Percentiles rank a stretch among this genome's conserved stretches.
Conservation (phyloP, 2,329 filamentous ascomycete species). For the Phialophora tarda region DNA sequence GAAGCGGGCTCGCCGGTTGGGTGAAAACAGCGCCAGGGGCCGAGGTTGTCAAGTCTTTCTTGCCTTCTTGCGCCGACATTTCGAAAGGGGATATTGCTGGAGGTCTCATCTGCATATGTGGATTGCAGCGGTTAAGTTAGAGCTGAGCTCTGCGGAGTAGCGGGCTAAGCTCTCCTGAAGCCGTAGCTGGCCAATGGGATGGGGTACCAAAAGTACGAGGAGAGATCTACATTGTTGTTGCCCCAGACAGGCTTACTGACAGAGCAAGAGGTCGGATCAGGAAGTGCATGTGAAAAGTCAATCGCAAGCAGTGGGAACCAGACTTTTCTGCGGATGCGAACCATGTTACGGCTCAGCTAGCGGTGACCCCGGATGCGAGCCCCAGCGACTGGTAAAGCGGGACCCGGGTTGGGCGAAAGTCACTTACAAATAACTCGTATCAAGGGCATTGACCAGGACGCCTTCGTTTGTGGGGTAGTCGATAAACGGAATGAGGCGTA, state of each 20-base stretch:
- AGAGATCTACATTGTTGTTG: not conserved
- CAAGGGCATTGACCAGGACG: not conserved
- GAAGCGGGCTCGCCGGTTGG: not conserved
- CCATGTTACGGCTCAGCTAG: constrained; percentile 5
- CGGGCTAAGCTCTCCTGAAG: not conserved
- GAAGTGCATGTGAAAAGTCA: not conserved
- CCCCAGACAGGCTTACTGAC: not conserved
- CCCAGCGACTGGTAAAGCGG: not conserved
- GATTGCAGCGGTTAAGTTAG: not conserved
- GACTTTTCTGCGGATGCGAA: constrained; percentile 15
- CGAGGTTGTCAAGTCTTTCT: not conserved
- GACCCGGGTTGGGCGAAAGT: not conserved
- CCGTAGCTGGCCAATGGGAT: not conserved
- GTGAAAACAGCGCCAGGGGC: not conserved
- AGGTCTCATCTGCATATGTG: not conserved
- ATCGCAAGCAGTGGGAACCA: constrained; percentile 4
- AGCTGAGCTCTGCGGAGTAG: constrained; percentile 1
- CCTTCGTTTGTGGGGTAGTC: not conserved
- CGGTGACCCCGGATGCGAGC: constrained; percentile 3
- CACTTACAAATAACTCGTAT: not conserved
- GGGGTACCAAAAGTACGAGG: constrained; percentile 6
- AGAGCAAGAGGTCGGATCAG: not conserved
- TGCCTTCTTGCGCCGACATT: not conserved
- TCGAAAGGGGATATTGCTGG: not conserved
- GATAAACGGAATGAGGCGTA: not conserved